Percentiles rank a stretch among this genome's conserved stretches.
Evolutionary conservation across 2,329 filamentous ascomycete species (phyloP).

Genomic region (Pleoardoris graminearum): DNA sequence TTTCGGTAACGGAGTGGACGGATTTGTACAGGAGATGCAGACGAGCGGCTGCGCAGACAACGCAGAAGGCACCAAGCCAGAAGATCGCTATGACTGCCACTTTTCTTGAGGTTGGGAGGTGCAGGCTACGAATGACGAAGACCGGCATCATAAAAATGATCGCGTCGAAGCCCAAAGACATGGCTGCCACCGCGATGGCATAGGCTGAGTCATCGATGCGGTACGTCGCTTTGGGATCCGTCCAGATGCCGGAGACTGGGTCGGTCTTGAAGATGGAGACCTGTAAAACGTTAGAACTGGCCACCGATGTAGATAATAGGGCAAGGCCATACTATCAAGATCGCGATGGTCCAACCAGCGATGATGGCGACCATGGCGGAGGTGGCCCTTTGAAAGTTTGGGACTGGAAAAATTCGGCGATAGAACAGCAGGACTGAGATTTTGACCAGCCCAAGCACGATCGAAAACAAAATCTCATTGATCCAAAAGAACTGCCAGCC

Average conservation of each 20-base stretch:
- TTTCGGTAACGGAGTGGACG: constrained; percentile 1
- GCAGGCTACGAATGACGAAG: constrained; percentile 12
- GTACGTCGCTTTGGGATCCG: constrained; percentile 4
- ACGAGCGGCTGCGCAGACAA: constrained; percentile 14
- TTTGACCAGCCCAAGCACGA: constrained; percentile 3
- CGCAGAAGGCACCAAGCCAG: constrained; percentile 20
- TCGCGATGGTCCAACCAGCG: constrained; percentile 2
- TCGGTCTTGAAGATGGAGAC: constrained; percentile 8
- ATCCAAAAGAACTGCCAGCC: constrained; percentile 4
- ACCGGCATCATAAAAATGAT: constrained; percentile 15
- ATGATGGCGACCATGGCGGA: constrained; percentile 3
- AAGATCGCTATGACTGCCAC: constrained; percentile 14
- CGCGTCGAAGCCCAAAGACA: constrained; percentile 12
- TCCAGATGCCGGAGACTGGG: constrained; percentile 7
- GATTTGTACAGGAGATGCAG: constrained; percentile 7
- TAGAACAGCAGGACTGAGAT: constrained; percentile 10
- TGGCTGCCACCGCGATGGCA: background rate
- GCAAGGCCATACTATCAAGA: constrained; percentile 1
- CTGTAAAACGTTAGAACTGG: background rate
- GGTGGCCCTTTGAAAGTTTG: background rate
- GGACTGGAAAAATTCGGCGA: background rate
- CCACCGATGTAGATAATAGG: background rate
- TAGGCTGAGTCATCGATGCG: constrained; percentile 5
- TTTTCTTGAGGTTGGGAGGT: constrained; percentile 11
- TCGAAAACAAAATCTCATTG: constrained; percentile 9